Evolutionary conservation across 352 stramenopile species (phyloP), one percentile per base, ranked within the genome.

Genomic region (Phytophthora ohioensis): DNA sequence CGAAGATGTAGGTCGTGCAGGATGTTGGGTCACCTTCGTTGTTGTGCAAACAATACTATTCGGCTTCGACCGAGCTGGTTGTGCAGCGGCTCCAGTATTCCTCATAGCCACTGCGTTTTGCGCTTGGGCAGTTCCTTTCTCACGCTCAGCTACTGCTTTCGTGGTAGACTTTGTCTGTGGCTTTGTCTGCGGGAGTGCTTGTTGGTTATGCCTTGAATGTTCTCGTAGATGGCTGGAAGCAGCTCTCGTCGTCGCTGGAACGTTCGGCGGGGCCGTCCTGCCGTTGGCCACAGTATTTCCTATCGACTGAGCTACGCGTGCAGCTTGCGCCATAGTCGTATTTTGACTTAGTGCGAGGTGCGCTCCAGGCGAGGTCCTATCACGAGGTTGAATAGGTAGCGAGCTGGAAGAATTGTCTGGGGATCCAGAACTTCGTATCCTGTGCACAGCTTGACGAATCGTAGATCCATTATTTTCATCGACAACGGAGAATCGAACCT

Each of bases 401-500:
- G 17, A 34, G 12, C 45, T 41, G 21, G 64, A 67, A 39, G 64
- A 67, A 13, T 54, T 70, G 4, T 55, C 13, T 13, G 55, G 39
- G 27, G 31, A 13, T 27, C 35, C 41, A 0, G 47, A 36, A 3
- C 41, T 56, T 2, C n/a, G 56, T 32, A 80, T 73, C 8, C 55
- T 57, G 32, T 82, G 74, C 27, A 70, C 66, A 1, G 53, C 77
- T 54, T 58, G 57, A 13, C 77, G 77, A 21, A 81, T 65, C 8
- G 67, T 65, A 6, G 69, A 47, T 3, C 45, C 49, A 6, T 64
- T 42, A 2, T 78, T 57, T 53, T 73, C 64, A 48, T 82, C 67
- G 9, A 78, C 53, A n/a, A 85, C 73, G 15, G 39, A 54, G 49
- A 80, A 85, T 0, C 72, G 72, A 32, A 83, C 72, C 57, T 83